These are phyloP conservation scores for Nicotiana tabacum DNA, from an alignment of 257 asterid species.

Conservation along the genomic window DNA sequence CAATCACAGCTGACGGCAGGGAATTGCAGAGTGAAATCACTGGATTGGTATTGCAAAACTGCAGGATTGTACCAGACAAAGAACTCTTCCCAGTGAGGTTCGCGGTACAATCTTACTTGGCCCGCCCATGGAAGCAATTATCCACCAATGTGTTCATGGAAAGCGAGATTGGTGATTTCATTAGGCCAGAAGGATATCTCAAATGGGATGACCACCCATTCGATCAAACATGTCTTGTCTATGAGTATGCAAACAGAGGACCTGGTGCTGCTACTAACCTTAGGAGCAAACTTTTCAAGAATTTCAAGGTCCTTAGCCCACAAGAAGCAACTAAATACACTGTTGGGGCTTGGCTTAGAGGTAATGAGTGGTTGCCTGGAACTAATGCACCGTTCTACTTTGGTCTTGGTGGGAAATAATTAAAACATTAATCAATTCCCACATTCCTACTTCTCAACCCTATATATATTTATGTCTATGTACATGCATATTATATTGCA, in stretches of 20 bases:
- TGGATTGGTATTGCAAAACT: conserved; percentile 63
- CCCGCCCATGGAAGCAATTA: conserved; percentile 50
- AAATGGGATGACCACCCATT: conserved; percentile 26
- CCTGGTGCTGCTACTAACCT: conserved; percentile 35
- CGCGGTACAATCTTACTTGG: conserved; percentile 31
- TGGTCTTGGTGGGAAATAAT: conserved; percentile 14
- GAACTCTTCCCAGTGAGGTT: conserved; percentile 26
- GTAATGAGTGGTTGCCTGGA: conserved; percentile 17
- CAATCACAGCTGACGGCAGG: conserved; percentile 68
- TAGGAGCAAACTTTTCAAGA: conserved; percentile 26
- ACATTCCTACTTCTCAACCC: not conserved
- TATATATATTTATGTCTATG: not conserved
- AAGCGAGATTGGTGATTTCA: conserved; percentile 50
- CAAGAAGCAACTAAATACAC: conserved; percentile 23
- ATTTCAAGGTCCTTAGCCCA: conserved; percentile 16
- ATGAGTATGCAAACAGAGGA: conserved; percentile 55
- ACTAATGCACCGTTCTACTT: conserved; percentile 22
- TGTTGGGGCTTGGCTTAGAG: conserved; percentile 14
- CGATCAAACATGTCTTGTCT: conserved; percentile 24
- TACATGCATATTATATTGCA: not conserved
- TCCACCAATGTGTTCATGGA: conserved; percentile 55
- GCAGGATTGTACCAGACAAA: conserved; percentile 49
- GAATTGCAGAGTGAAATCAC: conserved; percentile 15
- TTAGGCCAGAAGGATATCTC: conserved; percentile 51
- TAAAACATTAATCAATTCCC: not conserved